Evolutionary conservation across 1,284 basidiomycete genomes (phyloP), one percentile per base, ranked within the genome.

Genomic region (Leccinum pallidistipes): DNA sequence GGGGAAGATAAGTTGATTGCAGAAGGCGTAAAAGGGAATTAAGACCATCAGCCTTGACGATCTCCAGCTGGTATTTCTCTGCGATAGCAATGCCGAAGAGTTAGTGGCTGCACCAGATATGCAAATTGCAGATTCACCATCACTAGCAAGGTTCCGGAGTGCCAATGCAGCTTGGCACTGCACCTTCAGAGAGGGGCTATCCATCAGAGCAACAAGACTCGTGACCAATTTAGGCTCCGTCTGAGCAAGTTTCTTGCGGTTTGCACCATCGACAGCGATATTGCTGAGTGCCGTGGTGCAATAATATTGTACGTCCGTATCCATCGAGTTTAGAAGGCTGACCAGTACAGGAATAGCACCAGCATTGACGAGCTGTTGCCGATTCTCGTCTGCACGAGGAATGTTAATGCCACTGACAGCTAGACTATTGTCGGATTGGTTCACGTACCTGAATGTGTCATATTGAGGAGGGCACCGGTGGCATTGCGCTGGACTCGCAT

Each of bases 1-100:
- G 88, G n/a, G 97, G 97, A 27, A 99, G 88, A 77, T 98, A 99
- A 1, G 95, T 94, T 3, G 97, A 98, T 74, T 97, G 95, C 14
- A 99, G 83, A 31, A 99, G 89, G 51, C 97, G 94, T 47, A 99
- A 86, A 24, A 99, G 85, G 5, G 97, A 92, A 61, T 92, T 88
- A 31, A 99, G 85, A 50, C 97, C 97, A 67, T 97, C 94, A 52
- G 94, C 91, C 73, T 95, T 96, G 69, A 99, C 97, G 63, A 99
- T 99, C 76, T 99, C 97, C 58, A 98, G 85, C 74, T 99, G 97
- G 77, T 99, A 99, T 81, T 98, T 98, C 79, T 99, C 95, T 96
- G 73, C 2, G 57, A 65, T 8, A 18, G 62, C 18, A 27, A 58
- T 29, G 12, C 45, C 34, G 14, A 43, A 54, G 24, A 10, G 54